These are phyloP conservation scores for Podospora comata DNA, from an alignment of 495 filamentous ascomycete genomes.

Conservation along the genomic window DNA sequence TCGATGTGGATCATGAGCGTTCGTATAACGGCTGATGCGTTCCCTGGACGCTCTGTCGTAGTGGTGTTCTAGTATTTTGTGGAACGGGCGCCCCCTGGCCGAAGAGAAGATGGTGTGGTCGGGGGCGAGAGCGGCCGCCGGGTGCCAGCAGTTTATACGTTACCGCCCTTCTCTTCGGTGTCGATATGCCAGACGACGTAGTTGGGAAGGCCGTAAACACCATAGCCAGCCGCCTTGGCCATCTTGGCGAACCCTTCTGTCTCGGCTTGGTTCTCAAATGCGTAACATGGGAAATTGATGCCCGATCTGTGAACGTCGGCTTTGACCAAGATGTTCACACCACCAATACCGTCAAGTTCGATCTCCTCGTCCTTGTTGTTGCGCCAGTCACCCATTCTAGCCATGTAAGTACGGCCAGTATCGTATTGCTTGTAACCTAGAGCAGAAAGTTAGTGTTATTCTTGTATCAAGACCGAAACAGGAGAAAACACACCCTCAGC, in stretches of 20 bases:
- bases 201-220: slow-evolving; percentile 89
- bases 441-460: slow-evolving; percentile 12
- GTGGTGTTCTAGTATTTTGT: not conserved
- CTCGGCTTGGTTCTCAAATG: slow-evolving; percentile 98
- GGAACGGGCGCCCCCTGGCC: not conserved
- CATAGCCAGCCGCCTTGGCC: slow-evolving; percentile 94
- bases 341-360: slow-evolving; percentile 90
- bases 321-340: slow-evolving; percentile 96
- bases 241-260: slow-evolving; percentile 98
- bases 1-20: slow-evolving; percentile 7
- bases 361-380: slow-evolving; percentile 87
- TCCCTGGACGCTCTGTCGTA: slow-evolving; percentile 8
- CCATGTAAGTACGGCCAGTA: slow-evolving; percentile 84
- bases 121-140: not conserved
- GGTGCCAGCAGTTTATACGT: slow-evolving; percentile 42
- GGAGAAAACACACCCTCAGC: slow-evolving; percentile 64
- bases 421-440: slow-evolving; percentile 87
- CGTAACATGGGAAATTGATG: slow-evolving; percentile 95
- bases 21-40: slow-evolving; percentile 9
- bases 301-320: slow-evolving; percentile 95
- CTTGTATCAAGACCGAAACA: not conserved
- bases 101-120: slow-evolving; percentile 8
- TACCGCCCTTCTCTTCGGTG: slow-evolving; percentile 94
- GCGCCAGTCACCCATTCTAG: slow-evolving; percentile 84
- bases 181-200: slow-evolving; percentile 99